Base-by-base conservation (phyloP, 2,329 filamentous ascomycete species). In the Phyllosticta ampelicida region DNA sequence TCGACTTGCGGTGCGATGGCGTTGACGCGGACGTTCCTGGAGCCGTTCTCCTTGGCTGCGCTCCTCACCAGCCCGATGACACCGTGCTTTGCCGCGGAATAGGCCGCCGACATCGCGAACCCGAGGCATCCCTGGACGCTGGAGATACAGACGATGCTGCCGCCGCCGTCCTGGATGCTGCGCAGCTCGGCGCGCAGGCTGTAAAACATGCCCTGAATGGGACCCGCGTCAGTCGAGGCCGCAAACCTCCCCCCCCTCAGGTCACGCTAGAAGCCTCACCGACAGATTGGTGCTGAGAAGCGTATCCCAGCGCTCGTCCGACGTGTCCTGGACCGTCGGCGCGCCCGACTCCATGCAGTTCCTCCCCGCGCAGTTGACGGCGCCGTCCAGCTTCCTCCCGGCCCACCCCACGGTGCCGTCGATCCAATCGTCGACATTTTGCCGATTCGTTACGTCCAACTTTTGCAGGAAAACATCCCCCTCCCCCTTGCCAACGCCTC, bases 61-160 rank as follows among this genome's bases (percentile, higher is more conserved):
- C 64, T 67, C 55, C 64, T 71, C 30, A 68, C 72, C 60, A 74
- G 54, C 3, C 63, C 63, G n/a, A 62, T 54, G 2, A 64, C 56
- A 8, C 60, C 63, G 29, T 62, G 61, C 29, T 64, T 65, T 1
- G 56, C 29, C 1, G 59, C 60, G 1, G 60, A 23, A 52, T 62
- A 63, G 48, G 51, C 36, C 8, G 52, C 65, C 48, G 68, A 66
- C 50, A 66, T 67, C 56, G 44, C 56, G 55, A 56, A 66, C 71
- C 74, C 74, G 62, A 72, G 69, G 1, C 73, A 64, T 18, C 79
- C 79, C 56, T 78, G 78, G 49, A 77, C 75, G 26, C 75, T 79
- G 49, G 76, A 71, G 30, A 78, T 70, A 61, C 68, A 69, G 11
- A 71, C 67, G 51, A 71, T 68, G 18, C 63, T 66, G 0, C 68